Evolutionary conservation across 257 asterid species (phyloP).

Genomic region (Echites panduratus): DNA sequence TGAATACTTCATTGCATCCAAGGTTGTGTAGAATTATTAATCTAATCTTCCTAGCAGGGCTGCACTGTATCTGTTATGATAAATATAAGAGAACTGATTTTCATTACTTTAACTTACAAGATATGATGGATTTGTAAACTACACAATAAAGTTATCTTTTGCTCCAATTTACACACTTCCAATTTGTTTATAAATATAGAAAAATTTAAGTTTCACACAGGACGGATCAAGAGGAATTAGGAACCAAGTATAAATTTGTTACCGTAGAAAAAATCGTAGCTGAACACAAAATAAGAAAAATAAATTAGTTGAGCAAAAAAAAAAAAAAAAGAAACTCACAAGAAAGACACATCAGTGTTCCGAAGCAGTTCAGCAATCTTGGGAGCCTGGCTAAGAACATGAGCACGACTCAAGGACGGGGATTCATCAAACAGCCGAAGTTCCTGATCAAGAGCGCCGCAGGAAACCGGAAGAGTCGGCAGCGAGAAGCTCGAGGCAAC

Average conservation of each 20-base stretch:
- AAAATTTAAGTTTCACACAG: neutral
- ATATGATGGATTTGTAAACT: neutral
- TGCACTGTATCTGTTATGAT: neutral
- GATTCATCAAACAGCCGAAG: slow-evolving; percentile 58
- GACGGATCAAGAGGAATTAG: neutral
- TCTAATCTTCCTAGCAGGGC: neutral
- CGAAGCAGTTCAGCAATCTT: slow-evolving; percentile 77
- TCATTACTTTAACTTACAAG: neutral
- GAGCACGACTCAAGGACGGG: slow-evolving; percentile 43
- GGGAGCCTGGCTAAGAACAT: slow-evolving; percentile 40
- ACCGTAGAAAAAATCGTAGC: neutral
- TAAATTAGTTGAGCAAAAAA: neutral
- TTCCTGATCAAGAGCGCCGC: slow-evolving; percentile 83
- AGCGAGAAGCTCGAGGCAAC: slow-evolving; percentile 80
- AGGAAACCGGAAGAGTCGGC: slow-evolving; percentile 90
- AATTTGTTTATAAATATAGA: neutral
- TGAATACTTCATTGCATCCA: neutral
- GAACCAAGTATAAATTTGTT: neutral
- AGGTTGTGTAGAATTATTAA: neutral
- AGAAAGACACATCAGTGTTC: slow-evolving; percentile 72
- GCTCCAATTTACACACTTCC: neutral
- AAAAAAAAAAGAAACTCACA: too few relatives aligned
- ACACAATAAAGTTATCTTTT: neutral
- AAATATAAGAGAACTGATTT: neutral
- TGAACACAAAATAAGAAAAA: neutral